phyloP scores from a whole-genome alignment of 345 rosid genomes.

The Salix suchowensis region DNA sequence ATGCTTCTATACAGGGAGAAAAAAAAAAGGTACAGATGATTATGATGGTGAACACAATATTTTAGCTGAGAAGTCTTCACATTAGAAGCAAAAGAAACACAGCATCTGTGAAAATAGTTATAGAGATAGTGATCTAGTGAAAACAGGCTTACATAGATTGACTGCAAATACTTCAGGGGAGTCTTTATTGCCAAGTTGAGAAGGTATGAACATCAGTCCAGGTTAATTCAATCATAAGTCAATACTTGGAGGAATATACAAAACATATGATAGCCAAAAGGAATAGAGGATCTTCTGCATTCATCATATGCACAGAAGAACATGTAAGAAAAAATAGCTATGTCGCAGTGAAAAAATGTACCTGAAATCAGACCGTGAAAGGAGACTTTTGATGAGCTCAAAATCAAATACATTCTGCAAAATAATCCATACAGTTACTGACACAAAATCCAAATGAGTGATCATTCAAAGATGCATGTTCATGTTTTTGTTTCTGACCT shows the following conservation, averaged over 20 bases:
- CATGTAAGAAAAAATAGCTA: neutral
- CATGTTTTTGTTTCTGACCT: conserved; percentile 42
- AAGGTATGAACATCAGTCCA: neutral
- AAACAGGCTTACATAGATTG: neutral
- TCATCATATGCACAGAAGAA: neutral
- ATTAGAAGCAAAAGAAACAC: neutral
- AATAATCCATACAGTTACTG: conserved; percentile 23
- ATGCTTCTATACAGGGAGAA: neutral
- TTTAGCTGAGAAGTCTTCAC: neutral
- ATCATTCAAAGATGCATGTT: conserved; percentile 3
- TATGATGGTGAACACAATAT: neutral
- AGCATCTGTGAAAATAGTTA: neutral
- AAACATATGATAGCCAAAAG: neutral
- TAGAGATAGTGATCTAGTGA: neutral
- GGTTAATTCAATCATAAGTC: neutral
- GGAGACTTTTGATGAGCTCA: conserved; percentile 67
- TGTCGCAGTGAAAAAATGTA: conserved; percentile 25
- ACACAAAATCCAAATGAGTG: conserved; percentile 8
- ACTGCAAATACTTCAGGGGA: neutral
- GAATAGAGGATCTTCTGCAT: neutral
- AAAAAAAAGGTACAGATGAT: neutral
- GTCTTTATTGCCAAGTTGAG: neutral
- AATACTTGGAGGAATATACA: neutral
- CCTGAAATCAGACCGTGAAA: conserved; percentile 73
- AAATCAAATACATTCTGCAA: conserved; percentile 89